Evolutionary conservation across 169 alveolate species (phyloP), one percentile per base, ranked within the genome.

Genomic region (Cryptosporidium sp.): DNA sequence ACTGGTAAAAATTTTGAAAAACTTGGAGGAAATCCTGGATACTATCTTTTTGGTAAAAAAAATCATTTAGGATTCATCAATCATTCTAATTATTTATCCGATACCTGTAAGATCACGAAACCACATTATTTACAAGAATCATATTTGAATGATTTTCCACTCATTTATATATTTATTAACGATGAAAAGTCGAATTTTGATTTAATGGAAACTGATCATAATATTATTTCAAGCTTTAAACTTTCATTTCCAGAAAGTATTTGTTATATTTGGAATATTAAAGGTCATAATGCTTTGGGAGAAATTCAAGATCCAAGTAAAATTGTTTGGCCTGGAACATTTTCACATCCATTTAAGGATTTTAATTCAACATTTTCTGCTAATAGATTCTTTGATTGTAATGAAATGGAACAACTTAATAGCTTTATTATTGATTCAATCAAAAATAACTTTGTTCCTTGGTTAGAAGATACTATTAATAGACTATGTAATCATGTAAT

Each of bases 91-190:
- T 44, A 37, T 9, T 65, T 35, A 14, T 14, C 72, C 26, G 52
- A 67, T 44, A 60, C 69, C 29, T 33, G 75, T 58, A 56, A 35
- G n/a, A 42, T 33, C n/a, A 14, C 56, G 14, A 65, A 33, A 33
- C 75, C 89, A 26, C 89, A 80, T 3, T 80, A 80, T 62, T 26
- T 80, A 39, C 89, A 80, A 39, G 89, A 80, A n/a, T 62, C 89
- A 2, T 80, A 80, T 48, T 48, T 80, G 26, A 48, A 58, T 42
- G 89, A 80, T 23, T 80, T 80, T 65, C 89, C 89, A 1, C 33
- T 80, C 14, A 53, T 80, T 23, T 80, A 62, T 62, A 80, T 80
- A 42, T 80, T 80, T 45, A 80, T 80, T n/a, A 60, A 65, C 37
- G 89, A 80, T 26, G 73, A 60, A 62, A 62, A 26, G 42, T 65